Base-by-base conservation (phyloP, 139 green algal genomes). In the Chlamydomonas sp. region DNA sequence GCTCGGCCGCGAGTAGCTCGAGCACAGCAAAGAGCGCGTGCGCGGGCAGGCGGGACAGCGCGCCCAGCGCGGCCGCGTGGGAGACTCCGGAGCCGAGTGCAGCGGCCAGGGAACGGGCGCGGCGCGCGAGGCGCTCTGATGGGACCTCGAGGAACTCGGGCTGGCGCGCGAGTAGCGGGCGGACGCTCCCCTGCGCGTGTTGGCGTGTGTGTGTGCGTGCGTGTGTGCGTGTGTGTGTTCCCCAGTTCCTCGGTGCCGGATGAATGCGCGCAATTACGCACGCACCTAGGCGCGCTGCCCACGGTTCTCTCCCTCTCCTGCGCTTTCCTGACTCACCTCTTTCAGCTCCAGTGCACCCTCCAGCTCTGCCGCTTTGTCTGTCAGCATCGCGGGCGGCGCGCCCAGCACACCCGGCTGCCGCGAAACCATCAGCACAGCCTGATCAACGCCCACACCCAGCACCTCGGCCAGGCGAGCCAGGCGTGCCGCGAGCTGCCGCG, bases 121-220 rank as follows among this genome's bases (percentile, higher is more conserved):
- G n/a, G n/a, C n/a, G n/a, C n/a, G 26, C 59, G 5, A 66, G 59
- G 31, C 26, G 39, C 29, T 66, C 33, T 5, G 26, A 48, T 38
- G 59, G 59, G 6, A 66, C 33, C 29, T 66, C 59, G 5, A 66
- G 29, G 59, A 66, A 66, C 59, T 66, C 59, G 20, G 59, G 59
- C 33, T 66, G 59, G 31, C 31, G 31, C 24, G 59, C 31, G 13
- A 66, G 59, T 33, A 66, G 26, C 13, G 31, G 33, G 8, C 39
- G 10, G 5, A 66, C 33, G 5, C 31, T 33, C 26, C 20, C 59
- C 59, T 66, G 59, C 13, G 39, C 39, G n/a, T n/a, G n/a, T n/a
- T n/a, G n/a, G n/a, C n/a, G n/a, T n/a, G n/a, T n/a, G n/a, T n/a
- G n/a, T n/a, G n/a, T n/a, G n/a, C n/a, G n/a, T n/a, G n/a, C n/a